Percentiles rank a stretch among this genome's conserved stretches.
Evolutionary conservation across 805 yeast genomes (phyloP).

Genomic region (Teunomyces barrocoloradensis): DNA sequence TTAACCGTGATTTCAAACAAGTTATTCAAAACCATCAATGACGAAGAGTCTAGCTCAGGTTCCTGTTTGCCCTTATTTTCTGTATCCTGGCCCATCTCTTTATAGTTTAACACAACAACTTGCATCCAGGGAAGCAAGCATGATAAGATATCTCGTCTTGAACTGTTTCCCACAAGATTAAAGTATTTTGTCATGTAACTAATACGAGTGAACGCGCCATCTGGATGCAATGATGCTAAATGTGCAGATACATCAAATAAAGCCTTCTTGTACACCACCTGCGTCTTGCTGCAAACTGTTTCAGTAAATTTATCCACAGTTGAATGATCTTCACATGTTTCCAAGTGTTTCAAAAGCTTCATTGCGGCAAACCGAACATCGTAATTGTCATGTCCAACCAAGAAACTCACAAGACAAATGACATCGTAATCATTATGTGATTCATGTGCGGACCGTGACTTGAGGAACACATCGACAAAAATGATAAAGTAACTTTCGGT

Average conservation of each 20-base stretch:
- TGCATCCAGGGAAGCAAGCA: slow-evolving; percentile 93
- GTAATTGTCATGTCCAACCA: slow-evolving; percentile 69
- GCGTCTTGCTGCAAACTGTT: slow-evolving; percentile 68
- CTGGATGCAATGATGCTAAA: slow-evolving; percentile 56
- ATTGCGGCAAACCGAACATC: slow-evolving; percentile 73
- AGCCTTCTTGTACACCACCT: slow-evolving; percentile 84
- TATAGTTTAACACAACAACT: slow-evolving; percentile 58
- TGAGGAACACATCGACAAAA: slow-evolving; percentile 61
- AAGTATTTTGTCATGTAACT: slow-evolving; percentile 71
- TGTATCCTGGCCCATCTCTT: slow-evolving; percentile 3
- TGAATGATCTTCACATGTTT: slow-evolving; percentile 44
- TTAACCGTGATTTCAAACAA: slow-evolving; percentile 81
- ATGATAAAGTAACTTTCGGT: slow-evolving; percentile 70
- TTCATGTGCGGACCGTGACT: slow-evolving; percentile 44
- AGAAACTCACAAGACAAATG: slow-evolving; percentile 71
- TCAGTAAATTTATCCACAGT: slow-evolving; percentile 58
- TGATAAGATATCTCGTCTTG: slow-evolving; percentile 75
- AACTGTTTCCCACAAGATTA: slow-evolving; percentile 52
- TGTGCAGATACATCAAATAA: slow-evolving; percentile 74
- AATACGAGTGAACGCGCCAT: slow-evolving; percentile 58
- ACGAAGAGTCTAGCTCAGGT: slow-evolving; percentile 20
- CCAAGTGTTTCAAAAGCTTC: slow-evolving; percentile 64
- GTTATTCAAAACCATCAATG: slow-evolving; percentile 72
- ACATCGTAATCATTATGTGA: slow-evolving; percentile 53
- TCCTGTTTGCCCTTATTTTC: slow-evolving; percentile 6